phyloP scores from a whole-genome alignment of 306 rosid genomes.

The Prunus mume region DNA sequence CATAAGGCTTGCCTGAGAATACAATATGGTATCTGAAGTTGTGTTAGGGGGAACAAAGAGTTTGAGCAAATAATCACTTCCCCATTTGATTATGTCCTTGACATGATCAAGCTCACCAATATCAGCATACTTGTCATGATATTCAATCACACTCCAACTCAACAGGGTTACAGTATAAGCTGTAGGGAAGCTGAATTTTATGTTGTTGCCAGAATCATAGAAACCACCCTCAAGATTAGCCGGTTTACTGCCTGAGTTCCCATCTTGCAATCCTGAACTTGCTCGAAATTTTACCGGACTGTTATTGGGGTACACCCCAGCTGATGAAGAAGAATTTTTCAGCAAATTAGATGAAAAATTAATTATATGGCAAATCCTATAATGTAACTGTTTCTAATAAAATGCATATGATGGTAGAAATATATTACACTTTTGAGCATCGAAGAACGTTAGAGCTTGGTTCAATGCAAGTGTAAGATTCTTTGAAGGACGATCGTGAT shows the following conservation, averaged over 20 bases:
- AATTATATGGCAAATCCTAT: background rate
- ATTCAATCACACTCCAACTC: constrained; percentile 83
- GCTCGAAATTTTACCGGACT: constrained; percentile 67
- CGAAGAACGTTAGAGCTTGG: constrained; percentile 71
- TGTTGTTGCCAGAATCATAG: constrained; percentile 86
- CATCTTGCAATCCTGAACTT: constrained; percentile 71
- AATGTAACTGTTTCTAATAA: background rate
- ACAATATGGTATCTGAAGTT: constrained; percentile 40
- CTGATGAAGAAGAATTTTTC: constrained; percentile 25
- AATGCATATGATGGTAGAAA: background rate
- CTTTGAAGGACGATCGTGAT: constrained; percentile 36
- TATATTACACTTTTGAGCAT: constrained; percentile 71
- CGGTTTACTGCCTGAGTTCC: constrained; percentile 26
- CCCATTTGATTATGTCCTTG: constrained; percentile 81
- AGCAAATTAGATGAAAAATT: constrained; percentile 5
- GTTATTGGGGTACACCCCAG: constrained; percentile 60
- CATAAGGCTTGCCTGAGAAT: constrained; percentile 60
- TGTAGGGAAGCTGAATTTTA: constrained; percentile 76
- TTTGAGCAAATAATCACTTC: constrained; percentile 72
- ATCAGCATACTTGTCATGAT: constrained; percentile 58
- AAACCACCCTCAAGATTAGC: constrained; percentile 68
- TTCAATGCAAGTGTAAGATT: constrained; percentile 58
- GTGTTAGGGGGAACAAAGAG: constrained; percentile 41
- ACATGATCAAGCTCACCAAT: constrained; percentile 77
- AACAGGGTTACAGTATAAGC: constrained; percentile 75